These are phyloP conservation scores for Sugiyamaella novakii DNA, from an alignment of 1,139 yeast genomes.

Conservation along the genomic window DNA sequence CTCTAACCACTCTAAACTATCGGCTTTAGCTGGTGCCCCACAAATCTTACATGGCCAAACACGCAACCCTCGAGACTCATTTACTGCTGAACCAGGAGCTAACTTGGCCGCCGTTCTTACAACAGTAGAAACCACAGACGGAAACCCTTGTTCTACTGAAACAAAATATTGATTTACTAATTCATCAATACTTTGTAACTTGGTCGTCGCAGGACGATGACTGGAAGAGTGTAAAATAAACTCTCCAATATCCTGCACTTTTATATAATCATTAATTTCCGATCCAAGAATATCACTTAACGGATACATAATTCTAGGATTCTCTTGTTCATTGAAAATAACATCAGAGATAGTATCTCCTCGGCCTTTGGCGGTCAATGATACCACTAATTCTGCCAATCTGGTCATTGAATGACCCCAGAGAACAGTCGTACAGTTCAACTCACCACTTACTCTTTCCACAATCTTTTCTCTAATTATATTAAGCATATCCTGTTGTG, in stretches of 20 bases:
- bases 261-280: constrained; percentile 61
- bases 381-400: constrained; percentile 74
- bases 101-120: constrained; percentile 86
- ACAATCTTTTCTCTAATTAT: constrained; percentile 55
- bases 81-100: constrained; percentile 36
- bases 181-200: constrained; percentile 78
- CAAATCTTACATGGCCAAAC: constrained; percentile 38
- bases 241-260: constrained; percentile 42
- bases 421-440: constrained; percentile 55
- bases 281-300: constrained; percentile 69
- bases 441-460: constrained; percentile 50
- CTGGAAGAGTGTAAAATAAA: constrained; percentile 23
- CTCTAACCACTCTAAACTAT: constrained; percentile 69
- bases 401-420: constrained; percentile 84
- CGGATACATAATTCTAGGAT: constrained; percentile 56
- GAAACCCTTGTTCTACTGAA: constrained; percentile 76
- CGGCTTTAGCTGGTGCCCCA: constrained; percentile 40
- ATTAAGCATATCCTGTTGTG: constrained; percentile 57
- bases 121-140: constrained; percentile 91
- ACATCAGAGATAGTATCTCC: constrained; percentile 63
- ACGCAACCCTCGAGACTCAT: constrained; percentile 33
- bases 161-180: constrained; percentile 73
- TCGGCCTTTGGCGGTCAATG: constrained; percentile 87
- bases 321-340: constrained; percentile 26
- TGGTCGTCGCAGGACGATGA: constrained; percentile 46